Conservation (phyloP, 1,139 yeast species). For the Blastobotrys capitulatus region DNA sequence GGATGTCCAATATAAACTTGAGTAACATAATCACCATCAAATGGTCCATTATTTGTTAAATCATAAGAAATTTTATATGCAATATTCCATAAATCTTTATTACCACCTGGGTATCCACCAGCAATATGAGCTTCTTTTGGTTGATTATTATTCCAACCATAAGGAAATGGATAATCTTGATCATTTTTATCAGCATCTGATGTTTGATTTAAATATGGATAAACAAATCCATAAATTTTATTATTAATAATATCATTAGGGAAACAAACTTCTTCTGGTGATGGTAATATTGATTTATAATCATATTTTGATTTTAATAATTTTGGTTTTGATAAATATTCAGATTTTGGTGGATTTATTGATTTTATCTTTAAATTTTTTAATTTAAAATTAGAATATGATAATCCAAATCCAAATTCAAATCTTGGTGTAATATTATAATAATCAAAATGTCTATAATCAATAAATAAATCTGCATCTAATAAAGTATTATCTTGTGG, state of each 20-base stretch:
- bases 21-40: constrained; percentile 42
- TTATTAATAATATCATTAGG: constrained; percentile 35
- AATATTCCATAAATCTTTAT: constrained; percentile 41
- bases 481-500: constrained; percentile 38
- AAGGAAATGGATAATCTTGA: constrained; percentile 47
- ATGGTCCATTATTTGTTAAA: constrained; percentile 47
- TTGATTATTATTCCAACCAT: constrained; percentile 43
- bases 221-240: constrained; percentile 23
- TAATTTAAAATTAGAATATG: constrained; percentile 47
- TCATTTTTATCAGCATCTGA: constrained; percentile 21
- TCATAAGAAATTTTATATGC: constrained; percentile 46
- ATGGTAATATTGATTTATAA: constrained; percentile 19
- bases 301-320: constrained; percentile 30
- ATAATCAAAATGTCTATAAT: constrained; percentile 52
- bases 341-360: constrained; percentile 40
- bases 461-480: constrained; percentile 38
- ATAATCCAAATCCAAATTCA: constrained; percentile 59
- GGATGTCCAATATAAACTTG: constrained; percentile 58
- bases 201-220: constrained; percentile 28
- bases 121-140: constrained; percentile 39
- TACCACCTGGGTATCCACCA: constrained; percentile 57
- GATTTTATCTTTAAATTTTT: constrained; percentile 34
- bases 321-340: constrained; percentile 47
- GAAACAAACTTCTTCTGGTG: constrained; percentile 43
- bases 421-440: constrained; percentile 51